phyloP scores from a whole-genome alignment of 257 asterid species.

The Forsythia suspensa region DNA sequence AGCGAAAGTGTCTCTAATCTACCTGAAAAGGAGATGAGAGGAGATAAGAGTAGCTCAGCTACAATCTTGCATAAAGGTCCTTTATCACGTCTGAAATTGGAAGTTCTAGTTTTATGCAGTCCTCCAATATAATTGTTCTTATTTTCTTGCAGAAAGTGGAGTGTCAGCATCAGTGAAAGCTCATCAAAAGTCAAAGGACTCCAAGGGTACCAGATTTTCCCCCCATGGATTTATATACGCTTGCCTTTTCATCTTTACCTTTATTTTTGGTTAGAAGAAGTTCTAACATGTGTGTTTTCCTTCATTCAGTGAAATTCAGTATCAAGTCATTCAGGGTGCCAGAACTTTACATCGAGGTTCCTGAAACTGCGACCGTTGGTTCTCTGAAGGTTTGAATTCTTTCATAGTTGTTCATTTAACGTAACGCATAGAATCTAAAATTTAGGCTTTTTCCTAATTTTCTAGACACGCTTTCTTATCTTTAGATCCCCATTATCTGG shows the following conservation, averaged over 20 bases:
- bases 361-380: conserved; percentile 89
- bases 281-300: conserved; percentile 21
- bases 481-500: neutral
- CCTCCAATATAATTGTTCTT: conserved; percentile 24
- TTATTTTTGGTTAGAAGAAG: neutral
- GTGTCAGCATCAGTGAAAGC: conserved; percentile 37
- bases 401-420: conserved; percentile 10
- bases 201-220: conserved; percentile 48
- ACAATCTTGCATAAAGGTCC: conserved; percentile 36
- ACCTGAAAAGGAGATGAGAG: conserved; percentile 50
- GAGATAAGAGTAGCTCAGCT: conserved; percentile 36
- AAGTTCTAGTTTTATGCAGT: conserved; percentile 12
- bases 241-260: conserved; percentile 14
- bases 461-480: neutral
- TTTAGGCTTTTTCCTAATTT: neutral
- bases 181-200: conserved; percentile 48
- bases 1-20: conserved; percentile 61
- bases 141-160: conserved; percentile 46
- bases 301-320: conserved; percentile 72
- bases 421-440: neutral
- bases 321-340: conserved; percentile 95
- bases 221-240: neutral
- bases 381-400: conserved; percentile 69
- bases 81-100: conserved; percentile 12
- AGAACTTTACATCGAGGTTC: conserved; percentile 89